phyloP scores from a whole-genome alignment of 2,329 filamentous ascomycete genomes.

The Sporothrix dimorphospora region DNA sequence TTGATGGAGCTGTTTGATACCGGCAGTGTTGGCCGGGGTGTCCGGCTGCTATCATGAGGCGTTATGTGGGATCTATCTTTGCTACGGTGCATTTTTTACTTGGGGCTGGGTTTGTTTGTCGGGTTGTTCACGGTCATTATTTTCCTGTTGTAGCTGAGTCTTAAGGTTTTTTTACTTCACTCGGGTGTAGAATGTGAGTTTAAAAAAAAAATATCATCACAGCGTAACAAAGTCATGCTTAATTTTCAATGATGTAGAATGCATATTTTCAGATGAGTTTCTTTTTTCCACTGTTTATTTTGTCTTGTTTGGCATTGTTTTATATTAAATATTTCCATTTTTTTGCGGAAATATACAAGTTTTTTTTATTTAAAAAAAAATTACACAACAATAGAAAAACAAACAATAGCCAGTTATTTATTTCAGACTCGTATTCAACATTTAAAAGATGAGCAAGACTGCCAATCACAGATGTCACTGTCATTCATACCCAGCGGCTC shows the following conservation, averaged over 20 bases:
- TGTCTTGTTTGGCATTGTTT: neutral
- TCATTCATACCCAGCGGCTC: too few relatives aligned
- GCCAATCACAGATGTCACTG: too few relatives aligned
- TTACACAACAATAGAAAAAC: neutral
- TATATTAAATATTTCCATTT: too few relatives aligned
- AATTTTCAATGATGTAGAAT: neutral
- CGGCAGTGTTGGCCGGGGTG: conserved; percentile 69
- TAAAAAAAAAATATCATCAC: neutral
- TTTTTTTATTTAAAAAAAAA: neutral
- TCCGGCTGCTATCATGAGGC: conserved; percentile 46
- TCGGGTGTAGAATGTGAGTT: neutral
- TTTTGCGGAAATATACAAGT: too few relatives aligned
- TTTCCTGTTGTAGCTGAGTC: neutral
- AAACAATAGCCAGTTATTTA: neutral
- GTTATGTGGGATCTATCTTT: neutral
- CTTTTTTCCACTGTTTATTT: neutral
- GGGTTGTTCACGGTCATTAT: neutral
- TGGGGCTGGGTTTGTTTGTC: neutral
- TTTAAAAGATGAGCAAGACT: too few relatives aligned
- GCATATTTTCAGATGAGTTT: too few relatives aligned
- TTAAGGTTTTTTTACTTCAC: neutral
- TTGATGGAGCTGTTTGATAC: conserved; percentile 76
- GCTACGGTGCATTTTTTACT: neutral
- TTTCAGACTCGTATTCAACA: too few relatives aligned
- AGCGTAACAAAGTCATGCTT: too few relatives aligned